Evolutionary conservation across 2,329 filamentous ascomycete genomes (phyloP), one percentile per base, ranked within the genome.

Genomic region (Paracoccidioides lutzii): DNA sequence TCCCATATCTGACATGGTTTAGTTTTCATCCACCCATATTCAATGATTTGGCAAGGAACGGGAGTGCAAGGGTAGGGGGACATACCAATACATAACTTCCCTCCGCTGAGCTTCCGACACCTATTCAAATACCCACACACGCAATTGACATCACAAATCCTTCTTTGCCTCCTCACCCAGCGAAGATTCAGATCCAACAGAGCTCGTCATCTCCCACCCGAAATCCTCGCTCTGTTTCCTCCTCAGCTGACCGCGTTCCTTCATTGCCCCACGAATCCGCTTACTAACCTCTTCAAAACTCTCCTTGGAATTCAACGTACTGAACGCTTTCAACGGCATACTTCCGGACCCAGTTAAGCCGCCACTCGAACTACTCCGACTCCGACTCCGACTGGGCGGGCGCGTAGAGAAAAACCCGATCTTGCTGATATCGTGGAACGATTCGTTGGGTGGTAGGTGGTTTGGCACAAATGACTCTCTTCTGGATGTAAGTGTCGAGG

Each of bases 331-430:
- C 59, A 91, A 71, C 0, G 81, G 80, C 65, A 88, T 85, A 0
- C 79, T 81, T 3, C 75, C 74, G 15, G 78, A 79, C 3, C 82
- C 81, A 55, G 82, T 76, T 0, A 81, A 78, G 32, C 81, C 81
- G 43, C 82, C 81, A 59, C 79, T 81, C 59, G 83, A 88, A 68
- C 85, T 82, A 63, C 82, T 88, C 52, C 85, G 79, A 63, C 83
- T 87, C 15, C 55, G 59, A n/a, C 53, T 60, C 35, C 89, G 83
- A 53, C 87, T 94, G n/a, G 85, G 80, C 4, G 90, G 90, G 35
- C 88, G 80, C 14, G 88, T 93, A 2, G 90, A 89, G 73, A 97
- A 98, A 72, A 98, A 85, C 59, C 87, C 88, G 61, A 95, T 85
- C 51, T 81, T 83, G 10, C 88, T 86, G 60, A 97, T 85, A 69